phyloP scores from a whole-genome alignment of 768 basidiomycete genomes.

The Amanita pallidorosea region DNA sequence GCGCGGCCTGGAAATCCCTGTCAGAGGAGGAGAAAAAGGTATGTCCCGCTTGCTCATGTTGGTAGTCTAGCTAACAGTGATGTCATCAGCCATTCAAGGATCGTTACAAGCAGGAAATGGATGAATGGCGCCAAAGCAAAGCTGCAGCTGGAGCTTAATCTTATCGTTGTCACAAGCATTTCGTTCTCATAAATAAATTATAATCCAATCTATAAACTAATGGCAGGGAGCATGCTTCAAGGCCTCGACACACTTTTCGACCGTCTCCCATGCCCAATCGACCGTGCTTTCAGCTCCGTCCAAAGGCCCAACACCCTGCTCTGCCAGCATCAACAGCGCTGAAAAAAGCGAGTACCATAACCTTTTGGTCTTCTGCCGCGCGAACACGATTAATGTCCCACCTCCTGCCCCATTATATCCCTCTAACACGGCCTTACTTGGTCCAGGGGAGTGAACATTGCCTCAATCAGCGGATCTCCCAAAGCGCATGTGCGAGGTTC shows the following conservation, averaged over 20 bases:
- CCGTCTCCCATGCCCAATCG: constrained; percentile 30
- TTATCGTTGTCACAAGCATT: not conserved
- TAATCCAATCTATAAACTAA: not conserved
- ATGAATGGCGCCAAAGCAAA: not conserved
- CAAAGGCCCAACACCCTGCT: constrained; percentile 13
- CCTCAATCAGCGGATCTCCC: constrained; percentile 70
- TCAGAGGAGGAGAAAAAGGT: constrained; percentile 3
- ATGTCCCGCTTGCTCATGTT: not conserved
- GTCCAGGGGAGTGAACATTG: constrained; percentile 44
- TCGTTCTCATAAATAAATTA: not conserved
- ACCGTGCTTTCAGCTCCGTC: not conserved
- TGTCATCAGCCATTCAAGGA: not conserved
- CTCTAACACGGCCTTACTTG: constrained; percentile 41
- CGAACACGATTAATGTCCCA: constrained; percentile 38
- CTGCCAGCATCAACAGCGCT: constrained; percentile 41
- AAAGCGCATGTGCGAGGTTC: constrained; percentile 44
- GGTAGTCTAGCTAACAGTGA: not conserved
- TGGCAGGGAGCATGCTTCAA: constrained; percentile 8
- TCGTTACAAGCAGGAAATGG: not conserved
- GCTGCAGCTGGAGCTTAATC: not conserved
- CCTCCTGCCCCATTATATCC: constrained; percentile 48
- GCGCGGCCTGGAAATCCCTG: constrained; percentile 1
- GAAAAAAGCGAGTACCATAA: constrained; percentile 68
- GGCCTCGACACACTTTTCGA: constrained; percentile 23
- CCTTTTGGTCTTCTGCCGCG: constrained; percentile 65